Conservation (phyloP, 2,329 filamentous ascomycete species). For the Cylindrodendrum hubeiense region DNA sequence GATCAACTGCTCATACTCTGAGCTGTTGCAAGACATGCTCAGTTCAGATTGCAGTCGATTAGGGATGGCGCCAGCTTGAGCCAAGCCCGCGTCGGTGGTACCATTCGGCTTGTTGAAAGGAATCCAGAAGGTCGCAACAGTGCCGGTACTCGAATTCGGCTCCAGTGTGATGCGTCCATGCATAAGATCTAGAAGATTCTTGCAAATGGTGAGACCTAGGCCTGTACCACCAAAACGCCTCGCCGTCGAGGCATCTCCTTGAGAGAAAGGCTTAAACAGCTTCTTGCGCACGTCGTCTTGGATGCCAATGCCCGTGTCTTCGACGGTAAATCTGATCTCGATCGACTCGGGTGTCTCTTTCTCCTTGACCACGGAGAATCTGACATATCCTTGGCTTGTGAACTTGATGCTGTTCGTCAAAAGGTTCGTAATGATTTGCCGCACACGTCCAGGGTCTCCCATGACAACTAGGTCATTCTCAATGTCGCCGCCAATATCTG, state of each 20-base stretch:
- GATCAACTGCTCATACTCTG: slow-evolving; percentile 67
- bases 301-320: slow-evolving; percentile 86
- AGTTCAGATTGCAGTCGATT: slow-evolving; percentile 75
- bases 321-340: slow-evolving; percentile 77
- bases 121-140: slow-evolving; percentile 81
- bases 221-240: slow-evolving; percentile 84
- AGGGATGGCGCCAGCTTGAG: slow-evolving; percentile 74
- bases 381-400: slow-evolving; percentile 76
- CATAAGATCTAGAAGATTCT: slow-evolving; percentile 85
- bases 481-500: slow-evolving; percentile 72
- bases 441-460: slow-evolving; percentile 85
- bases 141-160: slow-evolving; percentile 75
- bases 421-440: slow-evolving; percentile 86
- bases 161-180: slow-evolving; percentile 79
- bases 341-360: slow-evolving; percentile 74
- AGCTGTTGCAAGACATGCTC: slow-evolving; percentile 75
- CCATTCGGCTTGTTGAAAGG: slow-evolving; percentile 79
- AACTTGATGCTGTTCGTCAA: slow-evolving; percentile 84
- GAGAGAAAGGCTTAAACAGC: slow-evolving; percentile 84
- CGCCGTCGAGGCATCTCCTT: slow-evolving; percentile 84
- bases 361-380: slow-evolving; percentile 73
- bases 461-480: slow-evolving; percentile 81
- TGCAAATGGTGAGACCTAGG: slow-evolving; percentile 83
- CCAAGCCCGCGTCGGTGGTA: slow-evolving; percentile 60
- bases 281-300: slow-evolving; percentile 80